Conservation (phyloP, 2,329 filamentous ascomycete species). For the Xylogone sp. region DNA sequence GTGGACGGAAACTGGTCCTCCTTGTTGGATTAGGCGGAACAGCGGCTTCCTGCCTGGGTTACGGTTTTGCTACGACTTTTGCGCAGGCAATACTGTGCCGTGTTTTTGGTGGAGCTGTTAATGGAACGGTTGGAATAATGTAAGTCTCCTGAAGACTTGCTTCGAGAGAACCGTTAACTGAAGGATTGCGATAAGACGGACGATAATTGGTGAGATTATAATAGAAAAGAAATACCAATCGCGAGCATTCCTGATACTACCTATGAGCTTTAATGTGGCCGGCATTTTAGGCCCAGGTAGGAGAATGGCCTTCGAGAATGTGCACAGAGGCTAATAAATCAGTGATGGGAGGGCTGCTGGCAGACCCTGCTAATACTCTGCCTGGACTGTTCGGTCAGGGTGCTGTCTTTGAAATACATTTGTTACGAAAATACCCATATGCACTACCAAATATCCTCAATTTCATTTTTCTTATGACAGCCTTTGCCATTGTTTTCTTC, state of each 20-base stretch:
- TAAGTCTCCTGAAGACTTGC: too few relatives aligned
- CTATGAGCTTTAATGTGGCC: conserved; percentile 65
- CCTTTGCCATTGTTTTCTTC: conserved; percentile 27
- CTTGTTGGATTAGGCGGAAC: conserved; percentile 61
- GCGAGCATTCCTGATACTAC: conserved; percentile 36
- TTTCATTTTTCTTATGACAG: conserved; percentile 24
- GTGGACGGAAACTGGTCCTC: conserved; percentile 54
- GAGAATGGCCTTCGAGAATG: background rate
- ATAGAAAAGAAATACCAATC: conserved; percentile 59
- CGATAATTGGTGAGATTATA: conserved; percentile 68
- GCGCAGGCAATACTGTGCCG: conserved; percentile 54
- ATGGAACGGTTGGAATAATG: conserved; percentile 70
- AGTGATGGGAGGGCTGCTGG: conserved; percentile 37
- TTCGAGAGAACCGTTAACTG: too few relatives aligned
- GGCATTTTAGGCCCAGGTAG: conserved; percentile 53
- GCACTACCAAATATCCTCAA: conserved; percentile 37
- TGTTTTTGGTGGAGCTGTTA: conserved; percentile 57
- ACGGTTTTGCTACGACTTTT: conserved; percentile 62
- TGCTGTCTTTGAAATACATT: conserved; percentile 29
- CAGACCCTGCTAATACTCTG: conserved; percentile 34
- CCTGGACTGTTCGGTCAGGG: conserved; percentile 27
- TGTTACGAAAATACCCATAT: conserved; percentile 36
- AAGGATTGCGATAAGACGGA: too few relatives aligned
- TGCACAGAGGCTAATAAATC: conserved; percentile 3
- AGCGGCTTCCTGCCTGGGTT: conserved; percentile 57